A percentile compares a stretch with the other conserved stretches of the same genome.
These are phyloP conservation scores for Tephrocybe rancida DNA, from an alignment of 768 basidiomycete species.

Conservation along the genomic window DNA sequence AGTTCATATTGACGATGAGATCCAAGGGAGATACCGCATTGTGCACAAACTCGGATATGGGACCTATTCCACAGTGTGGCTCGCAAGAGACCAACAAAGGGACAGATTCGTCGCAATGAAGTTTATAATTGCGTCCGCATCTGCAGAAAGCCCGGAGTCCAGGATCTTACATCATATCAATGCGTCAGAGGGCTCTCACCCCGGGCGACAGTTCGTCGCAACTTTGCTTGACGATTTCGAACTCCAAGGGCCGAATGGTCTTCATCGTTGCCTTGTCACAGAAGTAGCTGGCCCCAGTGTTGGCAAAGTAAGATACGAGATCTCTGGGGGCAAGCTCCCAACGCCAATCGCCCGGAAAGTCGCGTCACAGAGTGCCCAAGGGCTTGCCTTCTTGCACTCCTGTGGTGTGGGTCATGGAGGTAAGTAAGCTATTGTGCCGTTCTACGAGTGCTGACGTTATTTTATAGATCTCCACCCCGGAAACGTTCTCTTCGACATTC, in stretches of 20 bases:
- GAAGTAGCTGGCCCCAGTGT: constrained; percentile 83
- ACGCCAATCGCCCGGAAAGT: constrained; percentile 53
- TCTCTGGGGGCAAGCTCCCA: constrained; percentile 43
- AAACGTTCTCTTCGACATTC: neutral
- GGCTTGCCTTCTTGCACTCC: constrained; percentile 57
- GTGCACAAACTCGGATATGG: constrained; percentile 61
- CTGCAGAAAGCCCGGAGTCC: constrained; percentile 17
- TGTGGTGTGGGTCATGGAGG: constrained; percentile 72
- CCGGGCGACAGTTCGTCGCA: constrained; percentile 50
- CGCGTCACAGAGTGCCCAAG: constrained; percentile 54
- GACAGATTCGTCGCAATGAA: constrained; percentile 53
- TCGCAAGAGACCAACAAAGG: constrained; percentile 34
- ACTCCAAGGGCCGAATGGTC: constrained; percentile 76
- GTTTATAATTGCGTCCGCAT: constrained; percentile 49
- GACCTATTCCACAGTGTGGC: constrained; percentile 48
- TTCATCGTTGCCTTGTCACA: constrained; percentile 82
- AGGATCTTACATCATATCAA: neutral
- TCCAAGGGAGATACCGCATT: constrained; percentile 47
- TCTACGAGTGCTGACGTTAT: neutral
- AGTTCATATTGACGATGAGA: constrained; percentile 42
- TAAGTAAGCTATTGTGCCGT: constrained; percentile 55
- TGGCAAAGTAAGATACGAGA: constrained; percentile 52
- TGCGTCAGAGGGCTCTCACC: neutral
- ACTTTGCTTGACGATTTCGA: constrained; percentile 77
- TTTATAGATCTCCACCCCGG: neutral